Conservation (phyloP, 306 rosid genomes). For the Medicago arabica region DNA sequence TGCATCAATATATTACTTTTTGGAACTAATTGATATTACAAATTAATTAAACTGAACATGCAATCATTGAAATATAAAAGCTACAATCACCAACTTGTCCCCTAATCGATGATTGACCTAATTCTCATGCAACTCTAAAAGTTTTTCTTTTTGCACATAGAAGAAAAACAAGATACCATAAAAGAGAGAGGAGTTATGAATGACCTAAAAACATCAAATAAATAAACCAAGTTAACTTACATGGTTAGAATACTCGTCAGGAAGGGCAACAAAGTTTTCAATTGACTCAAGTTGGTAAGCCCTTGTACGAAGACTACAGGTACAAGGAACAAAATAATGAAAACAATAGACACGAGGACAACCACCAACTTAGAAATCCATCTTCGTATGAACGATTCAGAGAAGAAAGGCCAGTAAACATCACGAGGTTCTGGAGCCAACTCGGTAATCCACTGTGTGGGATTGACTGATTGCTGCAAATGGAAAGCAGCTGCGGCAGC, state of each 20-base stretch:
- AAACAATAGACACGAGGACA: constrained; percentile 56
- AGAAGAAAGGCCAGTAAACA: constrained; percentile 97
- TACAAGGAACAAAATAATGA: constrained; percentile 73
- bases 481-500: constrained; percentile 81
- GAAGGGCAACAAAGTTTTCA: constrained; percentile 88
- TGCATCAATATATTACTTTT: neutral
- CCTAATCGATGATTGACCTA: neutral
- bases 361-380: constrained; percentile 93
- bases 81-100: neutral
- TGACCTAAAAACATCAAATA: constrained; percentile 2
- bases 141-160: constrained; percentile 2
- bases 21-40: neutral
- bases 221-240: constrained; percentile 60
- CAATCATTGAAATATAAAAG: neutral
- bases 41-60: neutral
- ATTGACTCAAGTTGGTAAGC: constrained; percentile 72
- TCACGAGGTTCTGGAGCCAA: constrained; percentile 89
- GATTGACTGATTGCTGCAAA: constrained; percentile 81
- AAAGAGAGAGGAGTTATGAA: neutral
- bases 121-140: neutral
- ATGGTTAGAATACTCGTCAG: constrained; percentile 72
- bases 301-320: constrained; percentile 69
- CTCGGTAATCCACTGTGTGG: constrained; percentile 83
- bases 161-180: neutral
- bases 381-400: constrained; percentile 76